These are phyloP conservation scores for Boletus reticulatus DNA, from an alignment of 768 basidiomycete genomes.

Conservation along the genomic window DNA sequence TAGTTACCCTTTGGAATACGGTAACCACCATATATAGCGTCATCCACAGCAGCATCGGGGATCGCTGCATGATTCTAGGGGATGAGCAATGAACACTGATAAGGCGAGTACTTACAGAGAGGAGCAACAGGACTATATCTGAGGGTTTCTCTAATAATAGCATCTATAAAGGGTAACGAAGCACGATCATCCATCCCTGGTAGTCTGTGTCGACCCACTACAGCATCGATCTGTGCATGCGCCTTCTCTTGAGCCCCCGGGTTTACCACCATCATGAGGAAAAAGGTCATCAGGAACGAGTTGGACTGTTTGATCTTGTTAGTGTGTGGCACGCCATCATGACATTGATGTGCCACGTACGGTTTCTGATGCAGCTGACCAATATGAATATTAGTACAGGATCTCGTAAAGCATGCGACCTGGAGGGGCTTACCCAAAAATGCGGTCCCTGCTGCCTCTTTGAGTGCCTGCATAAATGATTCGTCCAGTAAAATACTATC, in stretches of 20 bases:
- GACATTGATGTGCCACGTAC: not conserved
- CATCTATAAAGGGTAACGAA: not conserved
- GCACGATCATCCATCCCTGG: not conserved
- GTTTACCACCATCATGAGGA: not conserved
- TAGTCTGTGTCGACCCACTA: not conserved
- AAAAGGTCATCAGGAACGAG: too few species aligned
- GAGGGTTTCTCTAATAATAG: not conserved
- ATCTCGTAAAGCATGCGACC: too few species aligned
- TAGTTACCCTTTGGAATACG: slow-evolving; percentile 43
- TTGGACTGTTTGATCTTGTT: too few species aligned
- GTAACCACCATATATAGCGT: slow-evolving; percentile 29
- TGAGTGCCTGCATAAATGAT: too few species aligned
- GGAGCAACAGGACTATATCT: not conserved
- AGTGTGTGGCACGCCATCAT: too few species aligned
- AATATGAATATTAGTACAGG: too few species aligned
- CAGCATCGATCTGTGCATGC: not conserved
- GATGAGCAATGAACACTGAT: not conserved
- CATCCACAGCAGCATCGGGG: not conserved
- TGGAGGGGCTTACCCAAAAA: too few species aligned
- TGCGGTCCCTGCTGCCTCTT: too few species aligned
- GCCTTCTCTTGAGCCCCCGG: not conserved
- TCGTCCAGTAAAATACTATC: not conserved
- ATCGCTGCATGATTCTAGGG: not conserved
- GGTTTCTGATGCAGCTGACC: not conserved
- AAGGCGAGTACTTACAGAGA: not conserved